These are phyloP conservation scores for Rhodomyrtus tomentosa DNA, from an alignment of 345 rosid species.

Conservation along the genomic window DNA sequence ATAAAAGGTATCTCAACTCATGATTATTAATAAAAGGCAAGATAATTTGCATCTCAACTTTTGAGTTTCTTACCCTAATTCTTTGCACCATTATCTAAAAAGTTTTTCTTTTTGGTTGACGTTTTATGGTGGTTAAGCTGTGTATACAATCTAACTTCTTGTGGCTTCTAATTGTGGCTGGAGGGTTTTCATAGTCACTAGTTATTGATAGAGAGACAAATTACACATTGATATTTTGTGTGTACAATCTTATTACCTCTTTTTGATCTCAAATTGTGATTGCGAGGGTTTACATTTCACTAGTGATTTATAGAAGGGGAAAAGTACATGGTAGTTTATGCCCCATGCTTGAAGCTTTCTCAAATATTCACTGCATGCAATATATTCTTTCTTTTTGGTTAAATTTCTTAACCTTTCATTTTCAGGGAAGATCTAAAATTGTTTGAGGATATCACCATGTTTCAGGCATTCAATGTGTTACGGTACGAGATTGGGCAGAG, in stretches of 20 bases:
- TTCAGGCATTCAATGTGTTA: slow-evolving; percentile 85
- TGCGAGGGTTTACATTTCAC: not conserved
- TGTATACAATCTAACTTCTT: not conserved
- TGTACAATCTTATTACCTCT: not conserved
- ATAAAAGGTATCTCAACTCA: not conserved
- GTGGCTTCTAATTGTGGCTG: not conserved
- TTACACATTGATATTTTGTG: not conserved
- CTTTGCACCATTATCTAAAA: too few relatives aligned
- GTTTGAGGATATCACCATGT: slow-evolving; percentile 27
- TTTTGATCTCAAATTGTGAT: not conserved
- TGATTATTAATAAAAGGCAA: not conserved
- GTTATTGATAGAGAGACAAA: not conserved
- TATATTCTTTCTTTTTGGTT: not conserved
- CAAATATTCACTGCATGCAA: not conserved
- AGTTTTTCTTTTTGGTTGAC: not conserved
- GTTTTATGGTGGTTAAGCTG: not conserved
- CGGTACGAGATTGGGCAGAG: slow-evolving; percentile 80
- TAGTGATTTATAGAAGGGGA: not conserved
- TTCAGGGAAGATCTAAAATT: slow-evolving; percentile 21
- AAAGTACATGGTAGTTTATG: not conserved
- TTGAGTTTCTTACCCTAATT: not conserved
- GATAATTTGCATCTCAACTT: not conserved
- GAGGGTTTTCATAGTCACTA: not conserved
- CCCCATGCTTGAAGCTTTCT: not conserved
- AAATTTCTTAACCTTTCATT: slow-evolving; percentile 16